These are phyloP conservation scores for Vaccinium corymbosum DNA, from an alignment of 148 eudicot species.

Conservation along the genomic window DNA sequence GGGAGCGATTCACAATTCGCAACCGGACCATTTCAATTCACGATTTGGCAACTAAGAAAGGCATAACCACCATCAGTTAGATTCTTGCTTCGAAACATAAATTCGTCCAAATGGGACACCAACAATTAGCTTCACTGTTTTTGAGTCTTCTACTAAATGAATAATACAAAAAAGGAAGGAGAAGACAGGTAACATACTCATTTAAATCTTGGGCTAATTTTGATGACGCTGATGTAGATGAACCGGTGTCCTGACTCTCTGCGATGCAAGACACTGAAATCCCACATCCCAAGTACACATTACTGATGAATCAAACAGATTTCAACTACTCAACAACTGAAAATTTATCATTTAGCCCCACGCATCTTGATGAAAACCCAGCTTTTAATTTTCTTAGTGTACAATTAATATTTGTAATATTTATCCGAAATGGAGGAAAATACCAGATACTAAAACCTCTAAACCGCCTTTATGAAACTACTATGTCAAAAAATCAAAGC, in stretches of 20 bases:
- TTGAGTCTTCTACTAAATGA: neutral
- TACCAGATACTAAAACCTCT: neutral
- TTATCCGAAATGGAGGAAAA: neutral
- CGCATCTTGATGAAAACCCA: neutral
- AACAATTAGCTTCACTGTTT: neutral
- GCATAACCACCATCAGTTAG: neutral
- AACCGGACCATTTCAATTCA: too few species aligned
- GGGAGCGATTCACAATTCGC: too few species aligned
- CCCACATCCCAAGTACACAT: neutral
- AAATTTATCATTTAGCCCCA: neutral
- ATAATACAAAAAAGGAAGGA: neutral
- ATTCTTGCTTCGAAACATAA: neutral
- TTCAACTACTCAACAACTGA: neutral
- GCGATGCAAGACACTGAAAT: slow-evolving; percentile 49
- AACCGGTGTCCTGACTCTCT: slow-evolving; percentile 63
- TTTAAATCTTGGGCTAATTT: slow-evolving; percentile 58
- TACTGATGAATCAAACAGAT: slow-evolving; percentile 4
- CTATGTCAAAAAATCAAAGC: neutral
- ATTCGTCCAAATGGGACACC: neutral
- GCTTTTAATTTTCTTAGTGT: neutral
- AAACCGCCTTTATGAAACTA: neutral
- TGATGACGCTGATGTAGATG: slow-evolving; percentile 57
- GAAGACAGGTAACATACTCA: slow-evolving; percentile 42
- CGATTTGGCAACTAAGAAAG: neutral
- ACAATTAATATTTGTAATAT: neutral